Conservation (phyloP, 768 basidiomycete species). For the Phylloporus sp. region DNA sequence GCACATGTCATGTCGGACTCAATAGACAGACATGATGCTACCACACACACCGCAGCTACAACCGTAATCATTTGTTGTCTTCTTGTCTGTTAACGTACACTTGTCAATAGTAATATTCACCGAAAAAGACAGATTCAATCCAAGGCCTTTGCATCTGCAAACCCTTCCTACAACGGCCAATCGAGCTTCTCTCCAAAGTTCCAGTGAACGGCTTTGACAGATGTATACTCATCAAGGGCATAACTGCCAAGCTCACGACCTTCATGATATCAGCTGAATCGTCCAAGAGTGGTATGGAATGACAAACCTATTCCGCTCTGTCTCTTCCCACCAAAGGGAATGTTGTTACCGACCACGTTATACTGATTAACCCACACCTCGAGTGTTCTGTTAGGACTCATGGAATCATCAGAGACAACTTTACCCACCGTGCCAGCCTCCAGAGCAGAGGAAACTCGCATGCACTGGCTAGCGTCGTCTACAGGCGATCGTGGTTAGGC, state of each 20-base stretch:
- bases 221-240: slow-evolving; percentile 81
- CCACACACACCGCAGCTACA: slow-evolving; percentile 7
- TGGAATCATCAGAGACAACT: not conserved
- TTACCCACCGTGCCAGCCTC: slow-evolving; percentile 81
- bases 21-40: not conserved
- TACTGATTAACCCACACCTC: slow-evolving; percentile 94
- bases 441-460: slow-evolving; percentile 80
- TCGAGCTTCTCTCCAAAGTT: slow-evolving; percentile 79
- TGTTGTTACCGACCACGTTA: slow-evolving; percentile 76
- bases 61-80: slow-evolving; percentile 9
- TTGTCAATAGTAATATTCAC: not conserved
- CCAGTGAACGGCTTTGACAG: slow-evolving; percentile 81
- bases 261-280: slow-evolving; percentile 26
- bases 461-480: slow-evolving; percentile 83
- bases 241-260: slow-evolving; percentile 87
- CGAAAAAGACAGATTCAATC: not conserved
- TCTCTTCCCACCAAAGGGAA: slow-evolving; percentile 96
- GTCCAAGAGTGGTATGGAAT: not conserved
- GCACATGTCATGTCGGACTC: slow-evolving; percentile 2
- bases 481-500: slow-evolving; percentile 20
- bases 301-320: slow-evolving; percentile 75
- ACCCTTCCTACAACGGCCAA: slow-evolving; percentile 59
- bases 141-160: not conserved
- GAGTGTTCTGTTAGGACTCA: slow-evolving; percentile 5
- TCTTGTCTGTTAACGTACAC: slow-evolving; percentile 17